Conservation (phyloP, 2,329 filamentous ascomycete species). For the Pseudopithomyces chartarum region DNA sequence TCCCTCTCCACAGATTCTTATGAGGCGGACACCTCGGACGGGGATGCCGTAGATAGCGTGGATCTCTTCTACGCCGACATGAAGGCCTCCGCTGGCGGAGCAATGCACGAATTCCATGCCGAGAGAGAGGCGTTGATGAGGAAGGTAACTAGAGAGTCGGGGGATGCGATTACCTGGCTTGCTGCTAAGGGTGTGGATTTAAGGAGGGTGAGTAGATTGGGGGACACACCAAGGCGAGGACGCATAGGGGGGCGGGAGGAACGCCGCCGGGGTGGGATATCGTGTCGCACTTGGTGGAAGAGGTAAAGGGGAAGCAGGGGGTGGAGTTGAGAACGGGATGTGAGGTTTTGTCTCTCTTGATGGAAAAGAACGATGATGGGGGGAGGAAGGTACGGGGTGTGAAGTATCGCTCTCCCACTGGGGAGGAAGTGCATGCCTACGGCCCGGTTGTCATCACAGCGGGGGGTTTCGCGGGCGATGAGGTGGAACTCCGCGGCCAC, state of each 20-base stretch:
- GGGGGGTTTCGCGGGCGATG: conserved; percentile 68
- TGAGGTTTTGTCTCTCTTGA: conserved; percentile 59
- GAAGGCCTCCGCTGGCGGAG: conserved; percentile 59
- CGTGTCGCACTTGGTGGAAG: conserved; percentile 58
- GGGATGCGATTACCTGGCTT: conserved; percentile 61
- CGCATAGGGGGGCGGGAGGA: conserved; percentile 62
- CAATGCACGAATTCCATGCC: conserved; percentile 32
- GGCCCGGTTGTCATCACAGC: conserved; percentile 65
- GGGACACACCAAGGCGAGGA: conserved; percentile 62
- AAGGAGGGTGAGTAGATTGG: conserved; percentile 64
- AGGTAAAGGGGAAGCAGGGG: conserved; percentile 53
- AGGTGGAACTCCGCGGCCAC: conserved; percentile 61
- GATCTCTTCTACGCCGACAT: conserved; percentile 62
- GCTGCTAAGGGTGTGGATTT: conserved; percentile 63
- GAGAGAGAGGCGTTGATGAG: conserved; percentile 53
- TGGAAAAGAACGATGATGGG: too few species aligned
- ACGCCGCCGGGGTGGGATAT: conserved; percentile 65
- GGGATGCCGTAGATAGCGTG: conserved; percentile 25
- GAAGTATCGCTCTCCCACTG: too few species aligned
- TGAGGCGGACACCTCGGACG: too few species aligned
- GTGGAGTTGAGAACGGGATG: conserved; percentile 60
- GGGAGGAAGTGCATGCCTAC: too few species aligned
- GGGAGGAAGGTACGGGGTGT: too few species aligned
- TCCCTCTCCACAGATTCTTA: too few species aligned
- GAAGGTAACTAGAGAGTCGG: conserved; percentile 56